Evolutionary conservation across 495 filamentous ascomycete species (phyloP), one percentile per base, ranked within the genome.

Genomic region (Penicillium cinerascens): DNA sequence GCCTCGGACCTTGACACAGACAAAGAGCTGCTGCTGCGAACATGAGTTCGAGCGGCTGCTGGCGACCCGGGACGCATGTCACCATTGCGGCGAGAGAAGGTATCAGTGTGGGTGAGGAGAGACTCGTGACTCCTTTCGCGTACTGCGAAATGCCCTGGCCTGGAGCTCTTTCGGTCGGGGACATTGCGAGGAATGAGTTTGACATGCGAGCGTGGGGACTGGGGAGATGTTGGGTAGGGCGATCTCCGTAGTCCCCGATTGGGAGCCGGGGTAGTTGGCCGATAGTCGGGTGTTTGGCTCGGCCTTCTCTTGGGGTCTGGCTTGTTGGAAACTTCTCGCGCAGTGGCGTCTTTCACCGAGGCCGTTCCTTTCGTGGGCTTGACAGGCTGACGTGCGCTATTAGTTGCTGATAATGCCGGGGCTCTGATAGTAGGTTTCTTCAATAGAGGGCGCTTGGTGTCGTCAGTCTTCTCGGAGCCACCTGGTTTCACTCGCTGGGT

Each of bases 81-180:
- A 20, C 60, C 61, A 1, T 77, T 70, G 16, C 74, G 75, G 20
- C 80, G 72, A 2, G 84, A 83, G 49, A 80, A 82, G 0, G 82
- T 75, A 60, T 87, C 83, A 0, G 81, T 82, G 44, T 82, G 74
- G 5, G 82, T 79, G 6, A 85, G 64, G 11, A 81, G 64, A 0
- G 83, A 85, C 39, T 82, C 81, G 22, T 79, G 72, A 15, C 77
- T 77, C 25, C 69, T 73, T 41, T 84, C 79, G 26, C 78, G 74
- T 9, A 82, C 62, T 2, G 82, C 69, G 27, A 78, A 79, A 53
- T 73, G 76, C 4, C 76, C 78, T 6, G 76, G 49, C 23, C 69
- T 61, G 4, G 78, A 77, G 17, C 52, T 61, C 7, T 36, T 56
- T 23, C 54, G 45, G 35, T 47, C 72, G 21, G 39, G 42, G 13